Conservation (phyloP, 2,329 filamentous ascomycete species). For the Phyllosticta citrichinensis region DNA sequence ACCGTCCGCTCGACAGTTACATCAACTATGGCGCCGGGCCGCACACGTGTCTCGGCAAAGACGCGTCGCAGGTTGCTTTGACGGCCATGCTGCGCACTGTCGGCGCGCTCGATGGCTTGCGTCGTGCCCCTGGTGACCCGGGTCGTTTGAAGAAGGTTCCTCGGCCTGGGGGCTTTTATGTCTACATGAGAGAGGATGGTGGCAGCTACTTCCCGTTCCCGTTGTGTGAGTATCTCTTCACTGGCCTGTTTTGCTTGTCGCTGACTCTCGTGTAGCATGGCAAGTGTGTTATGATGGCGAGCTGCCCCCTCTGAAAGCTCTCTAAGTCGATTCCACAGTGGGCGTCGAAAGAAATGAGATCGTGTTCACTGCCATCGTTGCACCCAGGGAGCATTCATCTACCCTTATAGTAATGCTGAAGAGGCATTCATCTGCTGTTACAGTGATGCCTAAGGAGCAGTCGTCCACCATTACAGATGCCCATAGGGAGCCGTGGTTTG, state of each 20-base stretch:
- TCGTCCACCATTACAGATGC: too few species aligned
- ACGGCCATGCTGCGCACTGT: slow-evolving; percentile 59
- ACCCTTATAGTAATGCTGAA: too few species aligned
- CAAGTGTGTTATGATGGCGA: slow-evolving; percentile 14
- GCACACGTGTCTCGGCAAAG: slow-evolving; percentile 52
- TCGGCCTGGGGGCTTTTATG: slow-evolving; percentile 19
- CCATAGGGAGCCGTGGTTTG: too few species aligned
- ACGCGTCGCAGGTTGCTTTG: slow-evolving; percentile 51
- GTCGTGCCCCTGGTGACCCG: slow-evolving; percentile 52
- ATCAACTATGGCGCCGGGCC: slow-evolving; percentile 54
- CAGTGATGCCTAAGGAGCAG: too few species aligned
- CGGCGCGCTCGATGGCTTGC: slow-evolving; percentile 50
- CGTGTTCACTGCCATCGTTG: too few species aligned
- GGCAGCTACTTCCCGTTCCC: slow-evolving; percentile 17
- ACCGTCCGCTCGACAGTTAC: slow-evolving; percentile 54
- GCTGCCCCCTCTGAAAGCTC: slow-evolving; percentile 5
- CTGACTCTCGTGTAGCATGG: slow-evolving; percentile 18
- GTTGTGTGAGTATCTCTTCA: slow-evolving; percentile 18
- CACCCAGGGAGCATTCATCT: too few species aligned
- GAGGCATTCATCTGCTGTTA: too few species aligned
- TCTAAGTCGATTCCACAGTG: too few species aligned
- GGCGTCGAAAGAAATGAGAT: too few species aligned
- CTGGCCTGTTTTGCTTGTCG: slow-evolving; percentile 27
- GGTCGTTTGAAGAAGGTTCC: slow-evolving; percentile 58
- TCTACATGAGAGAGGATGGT: slow-evolving; percentile 15